Conservation (phyloP, 2,329 filamentous ascomycete genomes). For the Exophiala dermatitidis region DNA sequence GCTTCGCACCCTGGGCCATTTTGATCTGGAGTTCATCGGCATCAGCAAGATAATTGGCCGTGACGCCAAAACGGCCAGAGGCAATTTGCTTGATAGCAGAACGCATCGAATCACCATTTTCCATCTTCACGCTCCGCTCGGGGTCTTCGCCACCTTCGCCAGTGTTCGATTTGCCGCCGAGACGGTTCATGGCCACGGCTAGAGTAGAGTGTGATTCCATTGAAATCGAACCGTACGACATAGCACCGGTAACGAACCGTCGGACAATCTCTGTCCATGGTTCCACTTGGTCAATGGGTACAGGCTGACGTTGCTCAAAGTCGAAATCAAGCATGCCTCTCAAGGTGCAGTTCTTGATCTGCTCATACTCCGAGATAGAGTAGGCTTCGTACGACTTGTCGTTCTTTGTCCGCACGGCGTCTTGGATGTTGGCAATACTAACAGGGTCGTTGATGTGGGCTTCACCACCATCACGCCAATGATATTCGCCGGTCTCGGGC, state of each 20-base stretch:
- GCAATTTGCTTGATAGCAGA: slow-evolving; percentile 97
- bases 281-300: slow-evolving; percentile 94
- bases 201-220: slow-evolving; percentile 97
- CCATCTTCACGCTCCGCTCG: slow-evolving; percentile 75
- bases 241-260: slow-evolving; percentile 91
- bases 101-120: slow-evolving; percentile 93
- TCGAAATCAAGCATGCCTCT: slow-evolving; percentile 93
- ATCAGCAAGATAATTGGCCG: slow-evolving; percentile 87
- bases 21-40: slow-evolving; percentile 97
- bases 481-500: slow-evolving; percentile 90
- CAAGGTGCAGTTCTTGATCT: slow-evolving; percentile 92
- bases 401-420: slow-evolving; percentile 93
- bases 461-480: slow-evolving; percentile 95
- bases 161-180: slow-evolving; percentile 95
- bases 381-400: slow-evolving; percentile 98
- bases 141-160: slow-evolving; percentile 95
- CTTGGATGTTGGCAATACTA: slow-evolving; percentile 93
- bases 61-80: slow-evolving; percentile 92
- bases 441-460: slow-evolving; percentile 91
- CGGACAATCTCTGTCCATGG: slow-evolving; percentile 97
- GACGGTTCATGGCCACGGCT: slow-evolving; percentile 91
- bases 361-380: slow-evolving; percentile 84
- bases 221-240: slow-evolving; percentile 97
- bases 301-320: slow-evolving; percentile 75
- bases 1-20: slow-evolving; percentile 98